Percentiles rank a stretch among this genome's conserved stretches.
Conservation (phyloP, 108 stramenopile genomes). For the Skeletonema tropicum region DNA sequence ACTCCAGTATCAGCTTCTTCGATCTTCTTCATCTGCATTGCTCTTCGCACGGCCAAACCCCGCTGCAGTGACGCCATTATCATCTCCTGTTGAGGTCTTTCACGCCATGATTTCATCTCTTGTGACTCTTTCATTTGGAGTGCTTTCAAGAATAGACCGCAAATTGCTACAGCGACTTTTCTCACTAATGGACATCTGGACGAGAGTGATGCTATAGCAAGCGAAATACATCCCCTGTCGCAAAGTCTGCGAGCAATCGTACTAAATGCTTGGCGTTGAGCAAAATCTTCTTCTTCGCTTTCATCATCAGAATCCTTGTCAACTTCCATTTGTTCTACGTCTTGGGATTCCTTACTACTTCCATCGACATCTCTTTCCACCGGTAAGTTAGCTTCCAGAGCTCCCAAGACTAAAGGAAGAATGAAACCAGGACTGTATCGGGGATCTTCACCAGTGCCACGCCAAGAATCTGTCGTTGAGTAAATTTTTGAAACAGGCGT, state of each 20-base stretch:
- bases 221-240: conserved; percentile 62
- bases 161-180: conserved; percentile 54
- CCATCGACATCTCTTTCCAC: not conserved
- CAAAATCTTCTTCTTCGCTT: conserved; percentile 11
- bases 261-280: conserved; percentile 29
- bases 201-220: conserved; percentile 66
- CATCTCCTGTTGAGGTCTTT: conserved; percentile 81
- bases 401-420: conserved; percentile 61
- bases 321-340: not conserved
- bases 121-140: conserved; percentile 63
- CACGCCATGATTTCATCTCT: conserved; percentile 64
- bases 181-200: conserved; percentile 65
- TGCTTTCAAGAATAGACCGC: conserved; percentile 59
- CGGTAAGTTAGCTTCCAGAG: conserved; percentile 36
- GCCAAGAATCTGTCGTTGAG: conserved; percentile 22
- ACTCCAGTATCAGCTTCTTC: not conserved
- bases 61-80: conserved; percentile 77
- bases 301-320: conserved; percentile 5
- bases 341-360: not conserved
- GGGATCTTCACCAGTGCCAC: conserved; percentile 47
- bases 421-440: conserved; percentile 83
- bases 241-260: conserved; percentile 53
- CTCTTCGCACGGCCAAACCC: conserved; percentile 55
- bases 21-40: conserved; percentile 31
- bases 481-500: not conserved